Base-by-base conservation (phyloP, 1,139 yeast genomes). In the Sugiyamaella xylanicola region DNA sequence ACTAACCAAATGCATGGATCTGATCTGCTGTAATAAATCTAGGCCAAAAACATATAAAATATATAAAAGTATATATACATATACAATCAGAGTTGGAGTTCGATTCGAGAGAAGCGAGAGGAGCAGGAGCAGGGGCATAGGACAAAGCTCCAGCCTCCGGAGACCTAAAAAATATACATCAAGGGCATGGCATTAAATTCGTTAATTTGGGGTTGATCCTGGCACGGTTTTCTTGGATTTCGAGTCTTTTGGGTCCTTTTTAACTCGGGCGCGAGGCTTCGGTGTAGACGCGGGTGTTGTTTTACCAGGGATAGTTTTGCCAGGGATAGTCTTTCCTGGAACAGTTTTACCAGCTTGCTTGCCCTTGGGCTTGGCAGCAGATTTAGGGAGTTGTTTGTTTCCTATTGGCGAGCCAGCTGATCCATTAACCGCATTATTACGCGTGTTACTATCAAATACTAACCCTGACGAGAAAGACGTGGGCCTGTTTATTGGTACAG, bases 251-350 rank as follows among this genome's bases (percentile, higher is more conserved):
- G 47, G 35, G 8, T 43, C 51, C 48, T 58, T 57, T 44, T 60
- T 60, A 19, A 41, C 20, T 36, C 59, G 55, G 11, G 63, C 59
- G 29, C 63, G 39, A 3, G 58, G 59, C 49, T 60, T 60, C 7
- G 56, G 50, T n/a, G 58, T 56, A 4, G 51, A 49, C 17, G 46
- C 47, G 22, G 51, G 47, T 27, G 35, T 48, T 7, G 49, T 47
- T 15, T 42, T 50, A 4, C 53, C 55, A 22, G 44, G 46, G 19
- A 48, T 49, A 15, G 48, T 42, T 44, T 43, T 40, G 19, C 52
- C 55, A 20, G 59, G 42, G 22, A 48, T 36, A 32, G 50, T 43
- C 19, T 56, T 48, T 25, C 53, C 55, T 21, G 54, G 49, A 11
- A 52, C 41, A 13, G 52, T 44, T 43, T 50, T 50, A 11, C 53